Percentiles rank a stretch among this genome's conserved stretches.
phyloP scores from a whole-genome alignment of 257 asterid species.

The Forsythia viridissima region DNA sequence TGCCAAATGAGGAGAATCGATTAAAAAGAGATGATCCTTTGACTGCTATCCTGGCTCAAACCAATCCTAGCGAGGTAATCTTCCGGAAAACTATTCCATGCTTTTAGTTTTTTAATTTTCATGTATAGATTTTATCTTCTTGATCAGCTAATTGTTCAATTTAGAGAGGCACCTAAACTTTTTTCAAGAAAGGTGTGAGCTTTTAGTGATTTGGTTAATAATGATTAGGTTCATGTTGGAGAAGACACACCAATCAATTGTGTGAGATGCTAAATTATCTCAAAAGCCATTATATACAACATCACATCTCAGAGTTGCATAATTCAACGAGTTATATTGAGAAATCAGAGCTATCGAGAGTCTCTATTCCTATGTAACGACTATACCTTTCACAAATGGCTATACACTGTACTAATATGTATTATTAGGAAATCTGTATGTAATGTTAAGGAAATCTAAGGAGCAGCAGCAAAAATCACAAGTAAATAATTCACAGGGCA shows the following conservation, averaged over 20 bases:
- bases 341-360: conserved; percentile 7
- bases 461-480: not conserved
- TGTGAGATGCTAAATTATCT: conserved; percentile 10
- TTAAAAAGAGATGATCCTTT: conserved; percentile 92
- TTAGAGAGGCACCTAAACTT: not conserved
- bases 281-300: not conserved
- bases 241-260: not conserved
- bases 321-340: not conserved
- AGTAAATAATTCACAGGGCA: not conserved
- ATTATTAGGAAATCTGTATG: not conserved
- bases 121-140: not conserved
- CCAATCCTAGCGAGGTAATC: conserved; percentile 75
- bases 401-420: no score
- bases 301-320: not conserved
- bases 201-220: conserved; percentile 7
- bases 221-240: not conserved
- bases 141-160: not conserved
- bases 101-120: not conserved
- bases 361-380: not conserved
- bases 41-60: conserved; percentile 83
- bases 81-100: not conserved
- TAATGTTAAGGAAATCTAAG: not conserved
- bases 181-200: conserved; percentile 10
- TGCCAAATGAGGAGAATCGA: conserved; percentile 92
- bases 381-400: not conserved